Evolutionary conservation across 306 rosid genomes (phyloP), one percentile per base, ranked within the genome.

Genomic region (Erythrophleum fordii): DNA sequence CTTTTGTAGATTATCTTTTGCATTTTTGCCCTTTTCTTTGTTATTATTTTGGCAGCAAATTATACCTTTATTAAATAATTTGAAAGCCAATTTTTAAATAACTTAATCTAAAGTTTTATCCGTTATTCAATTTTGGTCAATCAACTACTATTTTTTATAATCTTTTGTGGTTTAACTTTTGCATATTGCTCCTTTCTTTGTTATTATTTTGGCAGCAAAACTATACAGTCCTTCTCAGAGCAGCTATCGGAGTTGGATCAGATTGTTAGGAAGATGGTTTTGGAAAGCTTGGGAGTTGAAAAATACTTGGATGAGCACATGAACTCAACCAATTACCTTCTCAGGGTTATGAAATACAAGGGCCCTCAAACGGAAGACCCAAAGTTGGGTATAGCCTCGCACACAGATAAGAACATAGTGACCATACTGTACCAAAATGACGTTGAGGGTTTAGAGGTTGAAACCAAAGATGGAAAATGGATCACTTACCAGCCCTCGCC

Each of bases 381-480:
- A 22, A 80, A 90, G 73, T 0, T 85, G 45, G 97, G 96, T 0
- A 67, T 92, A 22, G 69, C 25, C 22, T 11, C 94, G 1, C 98
- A 92, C 91, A 85, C 90, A 3, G 96, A 92, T 80, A 88, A 87
- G 84, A 94, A 85, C 83, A 81, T 86, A 3, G 85, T 92, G 34
- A 89, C 92, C 79, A 85, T 90, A 49, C 84, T 92, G 79, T 81
- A 76, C 71, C 93, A 90, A 83, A 92, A 92, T 76, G 81, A 88
- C 69, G 89, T 90, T 11, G 87, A 85, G 1, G 97, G 98, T 14
- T 78, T 94, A 72, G 89, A 94, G 81, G 84, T 90, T 0, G 73
- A 90, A 75, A 87, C 89, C 78, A 89, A 90, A 87, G 87, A 85
- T 80, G 98, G 90, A 18, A 62, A 80, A 70, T 94, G 98, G 97